Base-by-base conservation (phyloP, 2,329 filamentous ascomycete genomes). In the Fusarium xylarioides region DNA sequence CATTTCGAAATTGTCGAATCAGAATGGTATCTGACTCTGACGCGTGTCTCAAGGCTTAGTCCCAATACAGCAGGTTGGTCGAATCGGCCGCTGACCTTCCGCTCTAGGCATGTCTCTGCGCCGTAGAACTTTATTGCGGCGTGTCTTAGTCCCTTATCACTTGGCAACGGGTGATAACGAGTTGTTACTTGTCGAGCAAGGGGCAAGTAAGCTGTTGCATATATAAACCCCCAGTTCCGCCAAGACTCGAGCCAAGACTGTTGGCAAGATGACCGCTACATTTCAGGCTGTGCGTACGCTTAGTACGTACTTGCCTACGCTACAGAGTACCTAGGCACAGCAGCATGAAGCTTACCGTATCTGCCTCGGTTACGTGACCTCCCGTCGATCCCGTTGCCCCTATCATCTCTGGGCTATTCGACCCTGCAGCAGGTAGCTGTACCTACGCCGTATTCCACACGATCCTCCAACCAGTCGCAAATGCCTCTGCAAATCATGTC, bases 231-330 rank as follows among this genome's bases (percentile, higher is more conserved):
- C 50, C 57, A 30, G 44, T 57, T 42, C 58, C 65, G 66, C 66
- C 65, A 69, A 69, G 66, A 68, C 63, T 67, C 37, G n/a, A 32
- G 63, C 44, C 43, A 61, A 68, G 35, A 68, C 40, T 68, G 50
- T 28, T 69, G 35, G 44, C 58, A 69, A 64, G 11, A 63, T 69
- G 57, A 64, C 49, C 40, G 32, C 57, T 55, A 32, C 60, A 47
- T 55, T 54, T 47, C 43, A 55, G 38, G 54, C 35, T 53, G 61
- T 23, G n/a, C 44, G 19, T 62, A 35, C n/a, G n/a, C n/a, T 34
- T 11, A 15, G 44, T 47, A 21, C 42, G 23, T 47, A 35, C 47
- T 35, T 23, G n/a, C 30, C 16, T 23, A 56, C 18, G n/a, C 18
- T n/a, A 26, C 40, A 35, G 40, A 34, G 38, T 26, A 38, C 16